Evolutionary conservation across 2,329 filamentous ascomycete species (phyloP), one percentile per base, ranked within the genome.

Genomic region (Ascomycota sp.): DNA sequence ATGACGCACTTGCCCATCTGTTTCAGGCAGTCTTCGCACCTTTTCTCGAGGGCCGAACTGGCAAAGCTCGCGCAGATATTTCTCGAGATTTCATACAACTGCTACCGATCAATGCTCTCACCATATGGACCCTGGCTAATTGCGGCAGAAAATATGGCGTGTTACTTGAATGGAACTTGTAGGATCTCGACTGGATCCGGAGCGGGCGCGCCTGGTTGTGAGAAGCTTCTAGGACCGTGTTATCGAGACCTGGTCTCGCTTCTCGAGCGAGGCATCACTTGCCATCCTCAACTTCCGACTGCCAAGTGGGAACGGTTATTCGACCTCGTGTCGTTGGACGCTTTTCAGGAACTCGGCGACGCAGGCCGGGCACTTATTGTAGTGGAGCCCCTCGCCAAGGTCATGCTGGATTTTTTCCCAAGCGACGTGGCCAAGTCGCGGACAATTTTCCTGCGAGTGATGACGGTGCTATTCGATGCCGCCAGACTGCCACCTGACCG

Each of bases 221-320:
- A 62, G 7, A 52, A 61, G 37, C 57, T 68, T 27, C 49, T 74
- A 35, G 69, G 76, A 10, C 68, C 71, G 9, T 73, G 81, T 36
- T 83, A 80, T 41, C 72, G 76, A 7, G 69, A 76, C 34, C 56
- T 77, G 21, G 62, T 74, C 11, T 72, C 66, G 12, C 65, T 91
- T 27, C 59, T 92, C 3, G 64, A 74, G 43, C 56, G 63, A 41
- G 72, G 78, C 12, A 48, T 77, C 32, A 50, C 52, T 25, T 54
- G 57, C 16, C 61, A 61, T 3, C 60, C 62, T 0, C 56, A 56
- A 12, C 50, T 70, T 7, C 61, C 63, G 0, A 54, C 52, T 41
- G 37, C 52, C 11, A 47, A 55, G 6, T 72, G 66, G 67, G 47
- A 57, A 24, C 49, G 58, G 0, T 55, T 86, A 1, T 69, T 80